These are phyloP conservation scores for Echites panduratus DNA, from an alignment of 257 asterid genomes.

Conservation along the genomic window DNA sequence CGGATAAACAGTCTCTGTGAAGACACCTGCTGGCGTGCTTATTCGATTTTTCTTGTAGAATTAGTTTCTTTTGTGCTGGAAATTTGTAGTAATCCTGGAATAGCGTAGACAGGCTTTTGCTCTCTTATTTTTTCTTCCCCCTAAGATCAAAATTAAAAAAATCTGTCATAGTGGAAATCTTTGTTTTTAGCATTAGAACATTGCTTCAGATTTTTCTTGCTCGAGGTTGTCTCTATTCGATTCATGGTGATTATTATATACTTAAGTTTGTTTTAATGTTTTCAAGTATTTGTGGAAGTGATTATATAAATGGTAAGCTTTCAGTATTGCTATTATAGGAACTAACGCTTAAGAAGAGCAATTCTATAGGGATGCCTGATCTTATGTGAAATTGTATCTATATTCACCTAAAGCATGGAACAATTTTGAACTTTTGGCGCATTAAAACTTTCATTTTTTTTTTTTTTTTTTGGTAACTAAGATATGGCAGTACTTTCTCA, in stretches of 20 bases:
- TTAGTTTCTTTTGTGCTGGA: background rate
- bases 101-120: background rate
- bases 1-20: background rate
- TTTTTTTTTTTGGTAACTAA: background rate
- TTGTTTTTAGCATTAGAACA: background rate
- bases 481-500: background rate
- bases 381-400: background rate
- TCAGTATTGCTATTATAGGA: background rate
- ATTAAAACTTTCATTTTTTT: background rate
- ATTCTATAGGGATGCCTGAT: background rate
- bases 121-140: background rate
- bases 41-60: background rate
- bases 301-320: background rate
- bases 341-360: background rate
- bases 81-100: slow-evolving; percentile 2
- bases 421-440: background rate
- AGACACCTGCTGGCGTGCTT: background rate
- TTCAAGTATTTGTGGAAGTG: background rate
- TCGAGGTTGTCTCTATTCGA: background rate
- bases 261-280: background rate
- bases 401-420: background rate
- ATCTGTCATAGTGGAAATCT: background rate
- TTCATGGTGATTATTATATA: background rate
- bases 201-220: background rate
- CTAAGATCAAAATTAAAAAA: background rate